A percentile compares a stretch with the other conserved stretches of the same genome.
These are phyloP conservation scores for Parathielavia appendiculata DNA, from an alignment of 495 filamentous ascomycete species.

Conservation along the genomic window DNA sequence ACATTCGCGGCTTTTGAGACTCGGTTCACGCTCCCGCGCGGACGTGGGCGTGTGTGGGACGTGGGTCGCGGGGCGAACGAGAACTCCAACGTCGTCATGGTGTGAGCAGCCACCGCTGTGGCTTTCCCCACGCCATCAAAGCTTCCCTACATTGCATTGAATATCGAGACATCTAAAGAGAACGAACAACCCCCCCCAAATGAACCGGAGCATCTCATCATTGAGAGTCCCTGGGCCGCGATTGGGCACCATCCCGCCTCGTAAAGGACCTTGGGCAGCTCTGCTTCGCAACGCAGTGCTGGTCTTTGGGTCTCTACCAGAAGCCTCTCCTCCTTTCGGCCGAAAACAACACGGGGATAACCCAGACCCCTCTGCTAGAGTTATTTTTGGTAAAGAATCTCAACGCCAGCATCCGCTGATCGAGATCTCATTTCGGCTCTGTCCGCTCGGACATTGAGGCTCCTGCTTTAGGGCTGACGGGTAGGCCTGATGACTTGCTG, in stretches of 20 bases:
- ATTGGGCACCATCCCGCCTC: conserved; percentile 15
- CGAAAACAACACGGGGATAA: background rate
- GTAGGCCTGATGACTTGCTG: conserved; percentile 8
- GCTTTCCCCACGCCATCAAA: conserved; percentile 5
- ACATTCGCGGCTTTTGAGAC: conserved; percentile 18
- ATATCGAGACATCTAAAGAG: background rate
- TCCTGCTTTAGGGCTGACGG: conserved; percentile 9
- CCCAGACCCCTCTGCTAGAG: background rate
- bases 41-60: conserved; percentile 1
- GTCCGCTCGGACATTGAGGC: conserved; percentile 3
- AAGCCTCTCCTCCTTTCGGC: background rate
- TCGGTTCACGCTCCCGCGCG: conserved; percentile 10
- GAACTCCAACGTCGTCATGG: background rate
- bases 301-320: background rate
- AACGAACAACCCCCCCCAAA: background rate
- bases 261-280: conserved; percentile 3
- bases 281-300: conserved; percentile 1
- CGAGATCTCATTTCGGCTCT: conserved; percentile 15
- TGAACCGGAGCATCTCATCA: background rate
- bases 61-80: conserved; percentile 4
- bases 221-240: conserved; percentile 1
- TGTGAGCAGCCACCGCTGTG: conserved; percentile 19
- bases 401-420: conserved; percentile 17
- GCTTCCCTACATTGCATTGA: background rate
- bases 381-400: conserved; percentile 11